These are phyloP conservation scores for Colletotrichum salicis DNA, from an alignment of 2,329 filamentous ascomycete species.

Conservation along the genomic window DNA sequence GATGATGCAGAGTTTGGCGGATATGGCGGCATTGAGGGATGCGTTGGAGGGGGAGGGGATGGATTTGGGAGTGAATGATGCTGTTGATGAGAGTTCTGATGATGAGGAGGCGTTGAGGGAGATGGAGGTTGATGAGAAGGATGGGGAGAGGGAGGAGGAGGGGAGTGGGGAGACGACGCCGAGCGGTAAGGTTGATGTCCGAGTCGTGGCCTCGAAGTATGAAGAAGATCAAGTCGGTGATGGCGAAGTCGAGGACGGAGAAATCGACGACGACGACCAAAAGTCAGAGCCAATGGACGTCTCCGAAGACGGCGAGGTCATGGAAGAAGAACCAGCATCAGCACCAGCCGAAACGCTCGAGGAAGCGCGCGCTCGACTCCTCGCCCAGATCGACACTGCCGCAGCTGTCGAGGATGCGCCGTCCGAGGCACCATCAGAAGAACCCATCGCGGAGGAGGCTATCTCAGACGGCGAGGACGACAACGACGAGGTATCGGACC, in stretches of 20 bases:
- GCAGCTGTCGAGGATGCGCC: conserved; percentile 40
- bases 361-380: conserved; percentile 59
- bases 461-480: conserved; percentile 18
- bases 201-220: conserved; percentile 25
- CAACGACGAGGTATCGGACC: conserved; percentile 32
- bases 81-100: conserved; percentile 56
- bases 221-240: conserved; percentile 38
- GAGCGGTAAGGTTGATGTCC: neutral
- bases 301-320: conserved; percentile 53
- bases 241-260: conserved; percentile 24
- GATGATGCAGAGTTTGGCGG: conserved; percentile 64
- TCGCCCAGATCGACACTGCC: conserved; percentile 54
- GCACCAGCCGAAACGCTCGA: conserved; percentile 50
- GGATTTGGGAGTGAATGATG: conserved; percentile 55
- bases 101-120: conserved; percentile 51
- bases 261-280: conserved; percentile 35
- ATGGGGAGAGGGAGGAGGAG: conserved; percentile 36
- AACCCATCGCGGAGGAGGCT: conserved; percentile 19
- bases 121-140: conserved; percentile 44
- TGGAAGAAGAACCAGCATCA: conserved; percentile 40
- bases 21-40: conserved; percentile 61
- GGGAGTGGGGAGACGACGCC: conserved; percentile 12
- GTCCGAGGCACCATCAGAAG: conserved; percentile 36
- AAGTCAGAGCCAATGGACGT: conserved; percentile 56
- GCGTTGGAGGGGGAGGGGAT: conserved; percentile 51